Evolutionary conservation across 768 basidiomycete species (phyloP).

Genomic region (Boletus rex-veris): DNA sequence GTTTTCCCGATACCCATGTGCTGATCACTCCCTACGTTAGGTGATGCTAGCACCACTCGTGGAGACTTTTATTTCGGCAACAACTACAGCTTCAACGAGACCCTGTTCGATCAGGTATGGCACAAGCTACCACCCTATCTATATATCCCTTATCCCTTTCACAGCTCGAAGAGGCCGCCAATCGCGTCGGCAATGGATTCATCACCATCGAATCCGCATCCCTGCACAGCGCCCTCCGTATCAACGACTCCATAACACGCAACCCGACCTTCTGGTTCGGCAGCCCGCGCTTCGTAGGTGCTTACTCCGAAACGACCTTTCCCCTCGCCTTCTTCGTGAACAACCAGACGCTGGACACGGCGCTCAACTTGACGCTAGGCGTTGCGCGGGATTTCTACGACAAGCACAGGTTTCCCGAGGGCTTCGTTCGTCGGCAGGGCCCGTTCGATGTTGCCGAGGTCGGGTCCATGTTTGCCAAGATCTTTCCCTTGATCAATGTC

Average conservation of each 20-base stretch:
- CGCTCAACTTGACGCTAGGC: slow-evolving; percentile 11
- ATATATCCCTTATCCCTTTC: background rate
- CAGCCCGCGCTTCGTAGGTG: slow-evolving; percentile 15
- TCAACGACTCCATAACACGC: slow-evolving; percentile 24
- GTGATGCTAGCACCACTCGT: slow-evolving; percentile 25
- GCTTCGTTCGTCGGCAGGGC: slow-evolving; percentile 17
- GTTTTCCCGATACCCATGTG: background rate
- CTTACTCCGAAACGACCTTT: slow-evolving; percentile 18
- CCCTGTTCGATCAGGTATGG: slow-evolving; percentile 18
- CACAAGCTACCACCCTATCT: background rate
- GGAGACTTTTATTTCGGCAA: slow-evolving; percentile 26
- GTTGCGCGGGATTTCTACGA: slow-evolving; percentile 17
- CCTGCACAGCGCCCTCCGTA: slow-evolving; percentile 18
- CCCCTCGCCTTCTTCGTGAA: slow-evolving; percentile 26
- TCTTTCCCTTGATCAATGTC: slow-evolving; percentile 1
- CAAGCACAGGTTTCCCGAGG: slow-evolving; percentile 9
- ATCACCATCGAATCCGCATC: slow-evolving; percentile 23
- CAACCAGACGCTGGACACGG: slow-evolving; percentile 20
- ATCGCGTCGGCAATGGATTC: slow-evolving; percentile 17
- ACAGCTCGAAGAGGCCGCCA: slow-evolving; percentile 17
- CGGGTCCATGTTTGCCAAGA: background rate
- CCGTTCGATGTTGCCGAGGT: slow-evolving; percentile 10
- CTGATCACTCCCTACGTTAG: slow-evolving; percentile 6
- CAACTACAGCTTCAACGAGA: slow-evolving; percentile 27
- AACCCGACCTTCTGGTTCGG: slow-evolving; percentile 23